Evolutionary conservation across 345 rosid genomes (phyloP).

Genomic region (Orychophragmus violaceus): DNA sequence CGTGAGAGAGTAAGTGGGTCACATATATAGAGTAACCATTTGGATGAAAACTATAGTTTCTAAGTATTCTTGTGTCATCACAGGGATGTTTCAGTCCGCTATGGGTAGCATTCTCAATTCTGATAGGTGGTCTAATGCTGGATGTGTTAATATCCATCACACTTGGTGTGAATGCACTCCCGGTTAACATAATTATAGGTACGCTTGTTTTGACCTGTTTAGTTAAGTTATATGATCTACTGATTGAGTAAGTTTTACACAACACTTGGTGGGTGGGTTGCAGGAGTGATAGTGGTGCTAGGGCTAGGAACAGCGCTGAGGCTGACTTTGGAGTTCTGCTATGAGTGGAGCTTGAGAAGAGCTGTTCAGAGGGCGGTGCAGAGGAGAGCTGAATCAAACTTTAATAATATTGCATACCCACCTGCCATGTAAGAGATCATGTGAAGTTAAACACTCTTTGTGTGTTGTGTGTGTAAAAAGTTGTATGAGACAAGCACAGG

Average conservation of each 20-base stretch:
- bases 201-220: background rate
- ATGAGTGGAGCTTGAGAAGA: slow-evolving; percentile 78
- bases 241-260: background rate
- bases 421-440: slow-evolving; percentile 48
- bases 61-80: background rate
- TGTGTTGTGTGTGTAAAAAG: background rate
- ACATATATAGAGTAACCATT: background rate
- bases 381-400: slow-evolving; percentile 55
- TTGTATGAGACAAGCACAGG: slow-evolving; percentile 8
- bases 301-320: slow-evolving; percentile 88
- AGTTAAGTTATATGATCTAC: background rate
- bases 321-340: slow-evolving; percentile 74
- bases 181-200: slow-evolving; percentile 91
- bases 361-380: slow-evolving; percentile 60
- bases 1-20: slow-evolving; percentile 50
- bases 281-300: slow-evolving; percentile 89
- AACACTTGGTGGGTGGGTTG: background rate
- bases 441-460: background rate
- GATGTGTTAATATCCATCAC: slow-evolving; percentile 85
- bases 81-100: slow-evolving; percentile 84
- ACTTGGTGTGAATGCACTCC: slow-evolving; percentile 80
- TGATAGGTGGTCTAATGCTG: slow-evolving; percentile 71
- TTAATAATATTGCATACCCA: slow-evolving; percentile 46
- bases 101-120: slow-evolving; percentile 90
- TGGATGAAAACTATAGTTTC: background rate